Evolutionary conservation across 768 basidiomycete species (phyloP), one percentile per base, ranked within the genome.

Genomic region (Boletus insuetus): DNA sequence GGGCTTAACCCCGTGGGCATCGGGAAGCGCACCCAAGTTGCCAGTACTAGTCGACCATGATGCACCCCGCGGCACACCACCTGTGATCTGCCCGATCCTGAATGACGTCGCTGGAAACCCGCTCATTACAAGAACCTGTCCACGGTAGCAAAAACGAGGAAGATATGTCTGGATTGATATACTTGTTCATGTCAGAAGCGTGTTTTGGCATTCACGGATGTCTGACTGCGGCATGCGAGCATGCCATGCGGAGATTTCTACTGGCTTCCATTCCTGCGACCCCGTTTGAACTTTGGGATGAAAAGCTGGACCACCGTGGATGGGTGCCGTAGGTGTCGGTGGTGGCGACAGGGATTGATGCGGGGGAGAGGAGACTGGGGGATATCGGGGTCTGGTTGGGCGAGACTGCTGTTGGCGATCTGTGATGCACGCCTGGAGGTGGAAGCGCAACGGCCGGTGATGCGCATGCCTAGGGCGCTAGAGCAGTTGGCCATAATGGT

Each of bases 261-360:
- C 89, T 75, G 6, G 79, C 82, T 58, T 91, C 91, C 90, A 91
- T 92, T 68, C 93, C 89, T n/a, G 83, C 89, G 0, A 87, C 86
- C 8, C 88, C 85, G 2, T 59, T 84, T 88, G 74, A 93, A 91
- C 49, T 82, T 86, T n/a, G 89, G 91, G 22, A 87, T 76, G 61
- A 91, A 91, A n/a, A n/a, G n/a, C 50, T 79, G 82, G 7, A 79
- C 73, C 16, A 73, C 79, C 57, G 11, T 43, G 14, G 12, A 19
- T 10, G 17, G 24, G 10, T 0, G 24, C 24, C 40, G 9, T 63
- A 59, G 35, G 46, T 43, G 40, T 69, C 58, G 11, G 26, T 37
- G 6, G 61, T 55, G 45, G 34, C 12, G 44, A 46, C 26, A n/a
- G 6, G 44, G 44, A n/a, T 19, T 4, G 38, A 26, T 47, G 51